phyloP scores from a whole-genome alignment of 2,329 filamentous ascomycete species.

The Beauveria varroae region DNA sequence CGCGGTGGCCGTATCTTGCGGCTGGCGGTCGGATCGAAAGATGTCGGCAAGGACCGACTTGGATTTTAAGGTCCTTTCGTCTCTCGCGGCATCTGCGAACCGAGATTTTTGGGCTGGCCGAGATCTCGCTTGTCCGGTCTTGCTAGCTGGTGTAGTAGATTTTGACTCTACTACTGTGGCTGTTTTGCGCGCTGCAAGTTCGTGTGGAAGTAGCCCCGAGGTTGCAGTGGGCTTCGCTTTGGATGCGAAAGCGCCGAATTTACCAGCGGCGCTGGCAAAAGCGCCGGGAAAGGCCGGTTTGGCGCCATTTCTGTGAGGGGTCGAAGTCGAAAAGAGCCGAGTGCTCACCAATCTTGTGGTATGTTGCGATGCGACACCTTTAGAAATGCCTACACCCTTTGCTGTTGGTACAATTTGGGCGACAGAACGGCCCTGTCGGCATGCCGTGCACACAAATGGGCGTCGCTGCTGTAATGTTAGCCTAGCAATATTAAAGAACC shows the following conservation, averaged over 20 bases:
- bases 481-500: background rate
- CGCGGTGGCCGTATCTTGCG: conserved; percentile 3
- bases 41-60: conserved; percentile 25
- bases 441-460: conserved; percentile 31
- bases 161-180: conserved; percentile 8
- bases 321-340: conserved; percentile 21
- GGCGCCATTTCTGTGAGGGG: conserved; percentile 15
- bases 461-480: conserved; percentile 13
- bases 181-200: conserved; percentile 27
- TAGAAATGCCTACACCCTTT: background rate
- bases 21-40: conserved; percentile 15
- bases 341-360: background rate
- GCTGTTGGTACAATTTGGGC: background rate
- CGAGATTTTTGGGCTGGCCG: conserved; percentile 5
- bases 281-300: conserved; percentile 19
- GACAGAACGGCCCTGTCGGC: background rate
- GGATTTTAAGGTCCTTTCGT: conserved; percentile 13
- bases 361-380: background rate
- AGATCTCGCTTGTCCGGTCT: background rate
- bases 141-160: conserved; percentile 13
- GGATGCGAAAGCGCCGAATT: conserved; percentile 18
- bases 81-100: background rate
- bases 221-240: conserved; percentile 13
- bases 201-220: conserved; percentile 30
- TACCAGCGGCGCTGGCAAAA: conserved; percentile 15